These are phyloP conservation scores for Artemisia tridentata DNA, from an alignment of 129 eudicot genomes.

Conservation along the genomic window DNA sequence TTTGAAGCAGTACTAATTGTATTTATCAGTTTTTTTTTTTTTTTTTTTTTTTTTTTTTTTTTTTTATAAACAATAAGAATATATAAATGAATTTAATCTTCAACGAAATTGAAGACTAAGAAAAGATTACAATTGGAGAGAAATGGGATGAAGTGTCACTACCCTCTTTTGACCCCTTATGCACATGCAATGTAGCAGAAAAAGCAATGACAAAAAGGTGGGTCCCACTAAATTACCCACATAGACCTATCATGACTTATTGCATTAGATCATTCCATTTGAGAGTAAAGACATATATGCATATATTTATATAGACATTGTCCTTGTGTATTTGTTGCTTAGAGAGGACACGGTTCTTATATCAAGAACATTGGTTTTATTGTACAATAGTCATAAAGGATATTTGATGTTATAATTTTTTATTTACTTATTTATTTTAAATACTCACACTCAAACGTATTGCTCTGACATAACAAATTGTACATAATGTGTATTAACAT, in stretches of 20 bases:
- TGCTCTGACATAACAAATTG: no score
- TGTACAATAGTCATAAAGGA: neutral
- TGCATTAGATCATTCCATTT: constrained; percentile 23
- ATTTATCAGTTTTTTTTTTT: constrained; percentile 1
- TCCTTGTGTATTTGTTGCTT: constrained; percentile 15
- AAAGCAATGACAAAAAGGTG: constrained; percentile 11
- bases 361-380: constrained; percentile 20
- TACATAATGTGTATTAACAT: no score
- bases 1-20: constrained; percentile 4
- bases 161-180: constrained; percentile 8
- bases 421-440: no score
- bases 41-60: no score
- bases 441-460: no score
- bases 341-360: constrained; percentile 6
- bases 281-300: constrained; percentile 20
- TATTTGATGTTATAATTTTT: no score
- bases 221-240: constrained; percentile 13
- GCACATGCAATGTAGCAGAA: constrained; percentile 43
- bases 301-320: constrained; percentile 1
- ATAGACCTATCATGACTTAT: constrained; percentile 21
- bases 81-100: no score
- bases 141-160: constrained; percentile 8
- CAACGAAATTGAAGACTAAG: no score
- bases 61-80: no score
- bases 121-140: no score